phyloP scores from a whole-genome alignment of 2,329 filamentous ascomycete species.

The Zymoseptoria crescenta region DNA sequence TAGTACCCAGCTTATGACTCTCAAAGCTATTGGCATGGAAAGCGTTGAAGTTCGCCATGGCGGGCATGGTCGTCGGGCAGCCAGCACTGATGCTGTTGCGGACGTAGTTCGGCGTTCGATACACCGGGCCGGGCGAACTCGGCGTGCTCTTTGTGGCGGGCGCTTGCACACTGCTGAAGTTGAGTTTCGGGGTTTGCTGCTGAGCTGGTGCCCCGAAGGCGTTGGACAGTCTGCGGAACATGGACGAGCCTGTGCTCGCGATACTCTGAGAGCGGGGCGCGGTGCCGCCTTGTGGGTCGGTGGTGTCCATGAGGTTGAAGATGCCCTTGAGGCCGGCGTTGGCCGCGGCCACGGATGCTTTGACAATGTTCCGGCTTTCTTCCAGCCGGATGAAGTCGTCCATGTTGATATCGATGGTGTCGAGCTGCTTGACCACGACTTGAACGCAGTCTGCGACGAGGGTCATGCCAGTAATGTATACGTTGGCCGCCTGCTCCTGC shows the following conservation, averaged over 20 bases:
- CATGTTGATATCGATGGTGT: slow-evolving; percentile 33
- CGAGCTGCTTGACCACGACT: slow-evolving; percentile 35
- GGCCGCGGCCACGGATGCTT: slow-evolving; percentile 34
- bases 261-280: slow-evolving; percentile 20
- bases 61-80: slow-evolving; percentile 34
- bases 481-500: slow-evolving; percentile 37
- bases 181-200: slow-evolving; percentile 6
- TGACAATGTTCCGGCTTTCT: slow-evolving; percentile 37
- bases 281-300: slow-evolving; percentile 8
- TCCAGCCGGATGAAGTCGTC: slow-evolving; percentile 42
- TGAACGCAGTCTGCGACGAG: slow-evolving; percentile 40
- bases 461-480: slow-evolving; percentile 39
- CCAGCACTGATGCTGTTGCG: slow-evolving; percentile 31
- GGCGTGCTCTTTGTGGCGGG: slow-evolving; percentile 8
- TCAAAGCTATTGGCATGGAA: slow-evolving; percentile 19
- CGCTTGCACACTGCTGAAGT: slow-evolving; percentile 20
- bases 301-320: slow-evolving; percentile 38
- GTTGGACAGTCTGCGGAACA: slow-evolving; percentile 29
- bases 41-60: slow-evolving; percentile 16
- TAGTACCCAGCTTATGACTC: slow-evolving; percentile 30
- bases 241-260: slow-evolving; percentile 20
- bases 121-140: slow-evolving; percentile 16
- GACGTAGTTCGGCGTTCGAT: slow-evolving; percentile 29
- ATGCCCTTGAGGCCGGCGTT: slow-evolving; percentile 38
- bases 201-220: slow-evolving; percentile 20